Conservation (phyloP, 2,329 filamentous ascomycete species). For the Colletotrichum somersetense region DNA sequence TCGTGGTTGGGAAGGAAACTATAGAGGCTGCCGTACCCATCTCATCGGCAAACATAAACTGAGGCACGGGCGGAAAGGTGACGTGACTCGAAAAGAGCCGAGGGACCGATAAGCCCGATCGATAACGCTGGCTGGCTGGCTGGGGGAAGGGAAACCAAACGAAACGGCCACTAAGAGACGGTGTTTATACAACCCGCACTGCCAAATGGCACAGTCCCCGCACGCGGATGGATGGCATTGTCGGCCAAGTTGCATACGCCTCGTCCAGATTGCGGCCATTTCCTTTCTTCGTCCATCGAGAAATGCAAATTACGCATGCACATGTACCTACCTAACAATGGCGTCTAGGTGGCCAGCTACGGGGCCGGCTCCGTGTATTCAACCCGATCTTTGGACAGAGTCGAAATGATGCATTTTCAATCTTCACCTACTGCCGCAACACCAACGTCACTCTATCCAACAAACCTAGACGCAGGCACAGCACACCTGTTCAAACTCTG, state of each 20-base stretch:
- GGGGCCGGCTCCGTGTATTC: background rate
- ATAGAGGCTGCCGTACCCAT: slow-evolving; percentile 3
- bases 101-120: slow-evolving; percentile 34
- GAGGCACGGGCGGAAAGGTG: slow-evolving; percentile 5
- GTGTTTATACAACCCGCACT: background rate
- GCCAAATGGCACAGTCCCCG: slow-evolving; percentile 26
- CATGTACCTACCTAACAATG: background rate
- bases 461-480: background rate
- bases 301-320: slow-evolving; percentile 6
- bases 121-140: slow-evolving; percentile 20
- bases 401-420: background rate
- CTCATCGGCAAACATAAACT: slow-evolving; percentile 6
- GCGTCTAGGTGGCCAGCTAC: no score
- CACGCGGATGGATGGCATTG: slow-evolving; percentile 13
- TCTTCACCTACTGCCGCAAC: background rate
- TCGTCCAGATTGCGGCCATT: background rate
- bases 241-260: slow-evolving; percentile 9
- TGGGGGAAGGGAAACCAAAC: background rate
- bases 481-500: background rate
- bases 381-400: background rate
- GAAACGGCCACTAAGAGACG: slow-evolving; percentile 32
- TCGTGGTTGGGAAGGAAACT: background rate
- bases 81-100: slow-evolving; percentile 31
- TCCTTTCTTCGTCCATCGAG: background rate
- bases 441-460: background rate